phyloP scores from a whole-genome alignment of 495 filamentous ascomycete species.

The Terfezia claveryi region DNA sequence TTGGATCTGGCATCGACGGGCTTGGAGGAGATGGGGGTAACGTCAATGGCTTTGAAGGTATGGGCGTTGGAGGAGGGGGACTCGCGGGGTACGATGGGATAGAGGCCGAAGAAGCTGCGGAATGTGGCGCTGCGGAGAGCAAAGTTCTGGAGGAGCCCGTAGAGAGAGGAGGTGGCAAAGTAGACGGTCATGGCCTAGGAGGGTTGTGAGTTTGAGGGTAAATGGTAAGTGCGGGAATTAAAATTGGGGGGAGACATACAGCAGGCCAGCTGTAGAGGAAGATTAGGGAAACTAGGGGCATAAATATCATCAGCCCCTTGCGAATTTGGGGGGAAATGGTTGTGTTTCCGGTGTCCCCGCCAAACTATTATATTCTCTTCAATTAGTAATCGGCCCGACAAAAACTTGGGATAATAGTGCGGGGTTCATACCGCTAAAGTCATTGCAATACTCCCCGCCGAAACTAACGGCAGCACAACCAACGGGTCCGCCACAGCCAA shows the following conservation, averaged over 20 bases:
- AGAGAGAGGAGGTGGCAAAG: conserved; percentile 36
- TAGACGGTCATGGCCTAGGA: conserved; percentile 40
- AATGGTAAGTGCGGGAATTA: no score
- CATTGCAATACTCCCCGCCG: conserved; percentile 15
- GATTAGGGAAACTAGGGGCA: conserved; percentile 39
- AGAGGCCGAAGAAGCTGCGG: conserved; percentile 30
- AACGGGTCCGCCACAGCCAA: conserved; percentile 57
- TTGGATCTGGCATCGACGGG: no score
- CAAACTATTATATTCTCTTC: conserved; percentile 3
- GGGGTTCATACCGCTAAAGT: conserved; percentile 29
- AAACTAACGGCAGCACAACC: conserved; percentile 40
- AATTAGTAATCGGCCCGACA: neutral
- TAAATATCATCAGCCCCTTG: conserved; percentile 30
- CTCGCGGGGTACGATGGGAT: conserved; percentile 20
- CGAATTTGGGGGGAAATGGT: conserved; percentile 23
- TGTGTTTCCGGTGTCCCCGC: conserved; percentile 14
- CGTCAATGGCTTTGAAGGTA: no score
- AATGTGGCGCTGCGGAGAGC: conserved; percentile 29
- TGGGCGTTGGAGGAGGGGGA: neutral
- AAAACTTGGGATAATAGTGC: conserved; percentile 33
- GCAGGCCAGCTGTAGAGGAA: conserved; percentile 46
- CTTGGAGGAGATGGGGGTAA: no score
- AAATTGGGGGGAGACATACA: neutral
- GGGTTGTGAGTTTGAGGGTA: neutral
- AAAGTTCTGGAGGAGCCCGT: conserved; percentile 36